Evolutionary conservation across 139 green algal species (phyloP).

Genomic region (Chlamydomonas asymmetrica): DNA sequence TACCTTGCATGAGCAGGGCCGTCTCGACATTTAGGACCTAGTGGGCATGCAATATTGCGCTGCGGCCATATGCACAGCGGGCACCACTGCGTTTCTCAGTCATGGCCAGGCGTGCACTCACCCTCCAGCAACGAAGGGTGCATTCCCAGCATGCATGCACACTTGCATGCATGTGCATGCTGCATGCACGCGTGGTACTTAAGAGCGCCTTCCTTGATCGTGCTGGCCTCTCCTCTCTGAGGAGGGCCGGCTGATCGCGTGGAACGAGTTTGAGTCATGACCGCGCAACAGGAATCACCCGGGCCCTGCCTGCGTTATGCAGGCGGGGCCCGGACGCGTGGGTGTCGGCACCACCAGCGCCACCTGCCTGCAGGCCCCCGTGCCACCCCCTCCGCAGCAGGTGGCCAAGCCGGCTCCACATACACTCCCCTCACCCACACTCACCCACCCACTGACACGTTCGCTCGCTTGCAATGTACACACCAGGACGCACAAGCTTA

Average conservation of each 20-base stretch:
- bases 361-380: no score
- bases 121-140: neutral
- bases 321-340: slow-evolving; percentile 8
- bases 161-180: neutral
- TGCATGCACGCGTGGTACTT: slow-evolving; percentile 33
- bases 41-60: neutral
- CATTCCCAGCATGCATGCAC: neutral
- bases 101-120: neutral
- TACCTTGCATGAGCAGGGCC: no score
- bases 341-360: no score
- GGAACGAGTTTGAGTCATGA: slow-evolving; percentile 32
- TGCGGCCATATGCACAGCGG: neutral
- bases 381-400: no score
- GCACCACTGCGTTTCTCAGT: neutral
- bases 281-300: slow-evolving; percentile 31
- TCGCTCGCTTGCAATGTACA: no score
- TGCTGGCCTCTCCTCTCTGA: no score
- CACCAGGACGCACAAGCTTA: no score
- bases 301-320: no score
- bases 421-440: no score
- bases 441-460: no score
- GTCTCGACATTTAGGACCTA: no score
- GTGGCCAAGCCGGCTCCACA: no score
- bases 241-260: neutral
- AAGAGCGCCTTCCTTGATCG: slow-evolving; percentile 33